Percentiles rank a stretch among this genome's conserved stretches.
phyloP scores from a whole-genome alignment of 768 basidiomycete genomes.

The Polyporus arcularius region DNA sequence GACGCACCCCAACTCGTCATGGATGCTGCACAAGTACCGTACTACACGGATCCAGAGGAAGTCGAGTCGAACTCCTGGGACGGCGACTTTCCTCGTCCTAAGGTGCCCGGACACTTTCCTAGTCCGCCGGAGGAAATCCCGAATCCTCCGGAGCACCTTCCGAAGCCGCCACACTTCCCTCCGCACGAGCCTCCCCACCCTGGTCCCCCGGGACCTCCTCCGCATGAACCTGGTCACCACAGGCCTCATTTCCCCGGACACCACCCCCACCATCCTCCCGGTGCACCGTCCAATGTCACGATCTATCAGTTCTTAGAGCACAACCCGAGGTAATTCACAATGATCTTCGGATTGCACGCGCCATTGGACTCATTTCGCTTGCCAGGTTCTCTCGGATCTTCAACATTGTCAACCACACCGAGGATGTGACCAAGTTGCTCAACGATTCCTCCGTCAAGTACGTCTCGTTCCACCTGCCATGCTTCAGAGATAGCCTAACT shows the following conservation, averaged over 20 bases:
- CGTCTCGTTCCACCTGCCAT: not conserved
- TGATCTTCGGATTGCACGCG: not conserved
- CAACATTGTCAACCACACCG: constrained; percentile 42
- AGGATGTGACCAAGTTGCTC: constrained; percentile 38
- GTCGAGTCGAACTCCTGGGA: not conserved
- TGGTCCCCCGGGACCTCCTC: not conserved
- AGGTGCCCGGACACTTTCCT: not conserved
- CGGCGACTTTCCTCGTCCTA: not conserved
- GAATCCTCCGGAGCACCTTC: not conserved
- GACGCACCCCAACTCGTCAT: constrained; percentile 8
- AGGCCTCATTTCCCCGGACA: not conserved
- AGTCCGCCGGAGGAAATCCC: not conserved
- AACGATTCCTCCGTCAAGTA: constrained; percentile 42
- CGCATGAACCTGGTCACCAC: not conserved
- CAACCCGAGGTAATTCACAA: constrained; percentile 22
- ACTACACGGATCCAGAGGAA: not conserved
- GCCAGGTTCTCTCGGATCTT: constrained; percentile 41
- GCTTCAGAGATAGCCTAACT: not conserved
- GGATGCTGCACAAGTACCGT: not conserved
- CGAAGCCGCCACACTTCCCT: not conserved
- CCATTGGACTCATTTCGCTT: not conserved
- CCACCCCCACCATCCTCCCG: not conserved
- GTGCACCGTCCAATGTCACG: constrained; percentile 17
- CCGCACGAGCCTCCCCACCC: not conserved
- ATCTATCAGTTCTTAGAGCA: constrained; percentile 32